Evolutionary conservation across 1,284 basidiomycete genomes (phyloP).

Genomic region (Ganoderma sinense): DNA sequence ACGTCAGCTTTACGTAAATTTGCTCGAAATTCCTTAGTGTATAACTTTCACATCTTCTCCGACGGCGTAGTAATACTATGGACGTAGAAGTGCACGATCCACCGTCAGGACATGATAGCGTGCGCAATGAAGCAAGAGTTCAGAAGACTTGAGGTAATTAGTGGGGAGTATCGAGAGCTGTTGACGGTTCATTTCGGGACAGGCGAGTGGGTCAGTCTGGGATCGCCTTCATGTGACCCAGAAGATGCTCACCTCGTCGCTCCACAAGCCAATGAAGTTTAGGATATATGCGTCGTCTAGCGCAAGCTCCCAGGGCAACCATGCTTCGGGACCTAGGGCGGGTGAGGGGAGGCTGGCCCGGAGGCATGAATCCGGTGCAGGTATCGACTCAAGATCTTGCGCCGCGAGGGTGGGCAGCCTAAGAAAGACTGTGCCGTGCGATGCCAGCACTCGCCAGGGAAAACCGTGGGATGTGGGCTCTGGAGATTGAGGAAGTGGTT

Average conservation of each 20-base stretch:
- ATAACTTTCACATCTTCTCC: no score
- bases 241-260: conserved; percentile 56
- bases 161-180: conserved; percentile 63
- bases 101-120: conserved; percentile 89
- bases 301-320: conserved; percentile 76
- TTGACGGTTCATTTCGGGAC: neutral
- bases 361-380: conserved; percentile 92
- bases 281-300: conserved; percentile 60
- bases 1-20: no score
- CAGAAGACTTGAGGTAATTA: conserved; percentile 58
- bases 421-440: conserved; percentile 79
- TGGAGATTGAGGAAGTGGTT: conserved; percentile 75
- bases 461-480: conserved; percentile 57
- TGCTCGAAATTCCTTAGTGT: no score
- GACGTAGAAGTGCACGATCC: conserved; percentile 90
- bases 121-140: conserved; percentile 78
- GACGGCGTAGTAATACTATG: no score
- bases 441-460: conserved; percentile 48
- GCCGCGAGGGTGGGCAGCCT: conserved; percentile 89
- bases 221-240: neutral
- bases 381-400: conserved; percentile 97
- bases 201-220: conserved; percentile 2
- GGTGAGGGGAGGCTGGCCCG: conserved; percentile 73
- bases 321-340: conserved; percentile 68
- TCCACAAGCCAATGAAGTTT: conserved; percentile 68